Evolutionary conservation across 306 rosid genomes (phyloP).

Genomic region (Vigna unguiculata): DNA sequence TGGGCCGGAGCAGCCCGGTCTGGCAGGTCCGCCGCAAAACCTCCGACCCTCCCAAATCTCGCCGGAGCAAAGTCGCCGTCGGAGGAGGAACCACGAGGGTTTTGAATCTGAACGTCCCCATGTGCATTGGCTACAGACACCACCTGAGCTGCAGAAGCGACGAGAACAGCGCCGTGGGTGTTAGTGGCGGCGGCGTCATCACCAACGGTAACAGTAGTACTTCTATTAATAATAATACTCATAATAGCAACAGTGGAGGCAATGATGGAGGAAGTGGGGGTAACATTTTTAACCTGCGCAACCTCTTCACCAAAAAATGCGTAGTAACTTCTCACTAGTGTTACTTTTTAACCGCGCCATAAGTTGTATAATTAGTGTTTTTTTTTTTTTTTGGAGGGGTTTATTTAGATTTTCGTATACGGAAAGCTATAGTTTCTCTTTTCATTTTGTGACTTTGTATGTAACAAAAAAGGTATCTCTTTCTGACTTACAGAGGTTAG

Average conservation of each 20-base stretch:
- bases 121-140: conserved; percentile 75
- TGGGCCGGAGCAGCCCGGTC: conserved; percentile 94
- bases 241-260: conserved; percentile 31
- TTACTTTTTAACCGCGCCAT: conserved; percentile 5
- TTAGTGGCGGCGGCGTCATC: conserved; percentile 16
- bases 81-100: conserved; percentile 53
- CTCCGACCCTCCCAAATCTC: conserved; percentile 45
- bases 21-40: conserved; percentile 82
- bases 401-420: conserved; percentile 26
- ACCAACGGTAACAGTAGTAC: background rate
- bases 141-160: conserved; percentile 76
- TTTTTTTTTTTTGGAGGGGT: background rate
- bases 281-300: conserved; percentile 79
- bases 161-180: conserved; percentile 54
- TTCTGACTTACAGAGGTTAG: conserved; percentile 33
- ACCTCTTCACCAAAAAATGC: conserved; percentile 78
- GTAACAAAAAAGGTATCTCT: conserved; percentile 35
- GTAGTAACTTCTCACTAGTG: conserved; percentile 61
- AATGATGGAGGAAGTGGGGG: conserved; percentile 57
- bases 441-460: conserved; percentile 18
- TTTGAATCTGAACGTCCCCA: conserved; percentile 84
- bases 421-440: conserved; percentile 41
- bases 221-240: background rate
- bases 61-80: conserved; percentile 52
- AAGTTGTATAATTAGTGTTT: background rate